A percentile compares a stretch with the other conserved stretches of the same genome.
Conservation (phyloP, 306 rosid genomes). For the Pachyrhizus erosus region DNA sequence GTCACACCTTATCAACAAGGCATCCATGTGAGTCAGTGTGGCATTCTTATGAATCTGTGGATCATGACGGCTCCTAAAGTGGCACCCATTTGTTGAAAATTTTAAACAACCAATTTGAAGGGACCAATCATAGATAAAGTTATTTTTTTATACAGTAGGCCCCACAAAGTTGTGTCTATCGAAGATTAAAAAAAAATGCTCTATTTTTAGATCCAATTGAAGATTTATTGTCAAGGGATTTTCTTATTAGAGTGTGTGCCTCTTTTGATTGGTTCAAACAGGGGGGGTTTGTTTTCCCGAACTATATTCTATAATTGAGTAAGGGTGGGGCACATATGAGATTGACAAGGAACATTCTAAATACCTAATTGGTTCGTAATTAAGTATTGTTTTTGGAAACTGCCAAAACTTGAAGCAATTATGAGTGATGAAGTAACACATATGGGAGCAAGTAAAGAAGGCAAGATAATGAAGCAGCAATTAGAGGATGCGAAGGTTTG, state of each 20-base stretch:
- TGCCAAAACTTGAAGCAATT: slow-evolving; percentile 31
- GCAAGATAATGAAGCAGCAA: neutral
- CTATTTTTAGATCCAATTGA: slow-evolving; percentile 20
- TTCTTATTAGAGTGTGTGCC: slow-evolving; percentile 37
- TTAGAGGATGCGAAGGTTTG: neutral
- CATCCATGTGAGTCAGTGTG: slow-evolving; percentile 45
- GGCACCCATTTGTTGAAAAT: slow-evolving; percentile 37
- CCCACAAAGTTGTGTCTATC: slow-evolving; percentile 16
- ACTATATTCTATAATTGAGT: slow-evolving; percentile 23
- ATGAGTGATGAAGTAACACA: neutral
- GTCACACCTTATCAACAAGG: slow-evolving; percentile 47
- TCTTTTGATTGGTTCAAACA: neutral
- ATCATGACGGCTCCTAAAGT: slow-evolving; percentile 50
- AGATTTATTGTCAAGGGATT: neutral
- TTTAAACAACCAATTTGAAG: slow-evolving; percentile 8
- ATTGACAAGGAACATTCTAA: slow-evolving; percentile 4
- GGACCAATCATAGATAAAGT: slow-evolving; percentile 39
- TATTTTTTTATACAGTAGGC: neutral
- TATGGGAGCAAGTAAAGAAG: neutral
- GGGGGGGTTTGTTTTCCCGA: neutral
- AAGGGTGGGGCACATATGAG: slow-evolving; percentile 22
- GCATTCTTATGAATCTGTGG: slow-evolving; percentile 52
- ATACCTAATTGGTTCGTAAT: slow-evolving; percentile 5
- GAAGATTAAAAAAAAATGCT: slow-evolving; percentile 5
- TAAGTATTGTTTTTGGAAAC: slow-evolving; percentile 1